phyloP scores from a whole-genome alignment of 2,329 filamentous ascomycete species.

The Talaromyces atroroseus region DNA sequence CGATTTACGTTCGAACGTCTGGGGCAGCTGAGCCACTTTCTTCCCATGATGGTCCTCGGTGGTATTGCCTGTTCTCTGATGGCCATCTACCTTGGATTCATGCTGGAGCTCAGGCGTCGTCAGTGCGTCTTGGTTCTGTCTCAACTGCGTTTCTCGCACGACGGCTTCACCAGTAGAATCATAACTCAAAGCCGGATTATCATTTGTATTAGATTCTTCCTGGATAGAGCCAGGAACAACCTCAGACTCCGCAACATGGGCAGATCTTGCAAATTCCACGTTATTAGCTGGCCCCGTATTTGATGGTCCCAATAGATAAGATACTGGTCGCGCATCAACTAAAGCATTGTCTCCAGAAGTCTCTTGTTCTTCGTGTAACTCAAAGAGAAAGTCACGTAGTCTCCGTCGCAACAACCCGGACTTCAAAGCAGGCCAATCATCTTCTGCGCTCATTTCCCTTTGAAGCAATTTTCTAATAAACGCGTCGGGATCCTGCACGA shows the following conservation, averaged over 20 bases:
- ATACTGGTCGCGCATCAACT: slow-evolving; percentile 27
- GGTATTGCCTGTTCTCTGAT: background rate
- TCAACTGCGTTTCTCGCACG: slow-evolving; percentile 8
- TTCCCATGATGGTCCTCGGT: background rate
- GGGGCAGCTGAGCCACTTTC: slow-evolving; percentile 1
- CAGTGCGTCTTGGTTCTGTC: background rate
- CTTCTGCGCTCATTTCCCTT: slow-evolving; percentile 54
- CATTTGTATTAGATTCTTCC: background rate
- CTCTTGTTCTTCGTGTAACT: slow-evolving; percentile 56
- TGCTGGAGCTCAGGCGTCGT: background rate
- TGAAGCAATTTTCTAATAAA: slow-evolving; percentile 65
- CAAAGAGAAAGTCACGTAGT: slow-evolving; percentile 62
- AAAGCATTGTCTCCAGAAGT: slow-evolving; percentile 28
- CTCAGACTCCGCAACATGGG: background rate
- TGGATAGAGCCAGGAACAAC: slow-evolving; percentile 2
- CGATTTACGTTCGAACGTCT: background rate
- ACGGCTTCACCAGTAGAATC: background rate
- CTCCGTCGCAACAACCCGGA: slow-evolving; percentile 56
- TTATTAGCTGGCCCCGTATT: background rate
- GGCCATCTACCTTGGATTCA: background rate
- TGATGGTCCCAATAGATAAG: slow-evolving; percentile 25
- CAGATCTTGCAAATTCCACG: background rate
- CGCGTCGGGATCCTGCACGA: slow-evolving; percentile 65
- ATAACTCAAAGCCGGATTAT: background rate
- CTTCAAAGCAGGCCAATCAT: slow-evolving; percentile 51